Conservation (phyloP, 2,329 filamentous ascomycete species). For the Colletotrichum tamarilloi region DNA sequence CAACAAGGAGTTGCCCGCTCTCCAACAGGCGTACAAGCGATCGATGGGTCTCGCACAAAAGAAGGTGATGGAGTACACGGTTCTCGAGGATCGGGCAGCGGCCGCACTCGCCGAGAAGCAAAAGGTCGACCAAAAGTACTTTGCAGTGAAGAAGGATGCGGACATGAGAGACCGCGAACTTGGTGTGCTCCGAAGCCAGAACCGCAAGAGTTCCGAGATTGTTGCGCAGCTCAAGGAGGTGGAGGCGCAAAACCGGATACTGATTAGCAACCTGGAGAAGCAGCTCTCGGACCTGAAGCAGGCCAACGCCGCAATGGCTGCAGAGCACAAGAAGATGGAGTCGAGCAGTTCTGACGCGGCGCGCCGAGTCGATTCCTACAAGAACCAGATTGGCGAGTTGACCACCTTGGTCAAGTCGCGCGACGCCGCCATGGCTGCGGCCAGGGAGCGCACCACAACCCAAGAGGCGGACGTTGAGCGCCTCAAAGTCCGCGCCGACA, state of each 20-base stretch:
- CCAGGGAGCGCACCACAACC: slow-evolving; percentile 68
- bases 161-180: slow-evolving; percentile 87
- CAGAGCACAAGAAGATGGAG: slow-evolving; percentile 82
- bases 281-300: slow-evolving; percentile 87
- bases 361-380: slow-evolving; percentile 77
- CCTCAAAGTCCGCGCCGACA: slow-evolving; percentile 79
- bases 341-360: slow-evolving; percentile 75
- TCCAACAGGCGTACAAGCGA: slow-evolving; percentile 92
- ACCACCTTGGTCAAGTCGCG: slow-evolving; percentile 80
- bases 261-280: slow-evolving; percentile 90
- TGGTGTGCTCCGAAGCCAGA: slow-evolving; percentile 81
- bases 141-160: slow-evolving; percentile 93
- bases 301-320: slow-evolving; percentile 75
- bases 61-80: slow-evolving; percentile 82
- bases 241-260: slow-evolving; percentile 79
- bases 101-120: slow-evolving; percentile 87
- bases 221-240: slow-evolving; percentile 93
- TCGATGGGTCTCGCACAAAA: slow-evolving; percentile 85
- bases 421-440: slow-evolving; percentile 68
- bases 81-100: slow-evolving; percentile 81
- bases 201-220: slow-evolving; percentile 91
- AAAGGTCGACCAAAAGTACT: slow-evolving; percentile 98
- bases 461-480: slow-evolving; percentile 83
- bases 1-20: slow-evolving; percentile 86
- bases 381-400: slow-evolving; percentile 81